A percentile compares a stretch with the other conserved stretches of the same genome.
Evolutionary conservation across 2,329 filamentous ascomycete species (phyloP).

Genomic region (Sporothrix schenckii): DNA sequence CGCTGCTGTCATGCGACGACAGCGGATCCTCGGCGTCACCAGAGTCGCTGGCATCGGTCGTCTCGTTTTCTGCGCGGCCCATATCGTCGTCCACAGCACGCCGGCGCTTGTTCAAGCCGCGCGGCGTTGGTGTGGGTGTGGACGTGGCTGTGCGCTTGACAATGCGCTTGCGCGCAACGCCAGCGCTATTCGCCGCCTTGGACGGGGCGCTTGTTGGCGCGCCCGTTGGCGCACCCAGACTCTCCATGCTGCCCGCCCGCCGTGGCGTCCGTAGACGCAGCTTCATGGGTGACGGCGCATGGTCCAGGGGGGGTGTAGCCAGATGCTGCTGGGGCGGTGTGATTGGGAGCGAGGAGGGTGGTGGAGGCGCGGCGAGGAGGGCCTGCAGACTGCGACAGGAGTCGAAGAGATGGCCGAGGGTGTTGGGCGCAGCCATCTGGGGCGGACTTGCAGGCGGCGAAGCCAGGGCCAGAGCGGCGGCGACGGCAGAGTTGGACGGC

Average conservation of each 20-base stretch:
- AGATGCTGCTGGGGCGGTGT: conserved; percentile 49
- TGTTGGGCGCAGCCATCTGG: conserved; percentile 48
- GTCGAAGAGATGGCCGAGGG: conserved; percentile 59
- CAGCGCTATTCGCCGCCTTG: conserved; percentile 34
- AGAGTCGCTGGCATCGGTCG: conserved; percentile 38
- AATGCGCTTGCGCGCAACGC: conserved; percentile 51
- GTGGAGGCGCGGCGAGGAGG: conserved; percentile 51
- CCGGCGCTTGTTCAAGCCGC: conserved; percentile 58
- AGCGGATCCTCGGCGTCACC: conserved; percentile 35
- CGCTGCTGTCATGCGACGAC: background rate
- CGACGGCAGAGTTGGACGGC: conserved; percentile 19
- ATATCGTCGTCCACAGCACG: conserved; percentile 53
- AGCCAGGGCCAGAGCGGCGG: conserved; percentile 48
- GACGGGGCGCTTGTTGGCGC: conserved; percentile 28
- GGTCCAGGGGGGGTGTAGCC: conserved; percentile 59
- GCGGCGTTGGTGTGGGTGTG: conserved; percentile 41
- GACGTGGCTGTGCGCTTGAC: conserved; percentile 50
- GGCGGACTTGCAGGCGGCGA: conserved; percentile 64
- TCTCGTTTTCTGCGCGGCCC: conserved; percentile 51
- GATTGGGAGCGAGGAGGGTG: conserved; percentile 41
- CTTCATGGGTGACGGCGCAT: conserved; percentile 56
- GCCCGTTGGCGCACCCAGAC: background rate
- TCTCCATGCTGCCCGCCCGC: conserved; percentile 35
- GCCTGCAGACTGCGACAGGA: conserved; percentile 65
- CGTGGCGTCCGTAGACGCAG: conserved; percentile 57